These are phyloP conservation scores for Russula sp. DNA, from an alignment of 768 basidiomycete genomes.

Conservation along the genomic window DNA sequence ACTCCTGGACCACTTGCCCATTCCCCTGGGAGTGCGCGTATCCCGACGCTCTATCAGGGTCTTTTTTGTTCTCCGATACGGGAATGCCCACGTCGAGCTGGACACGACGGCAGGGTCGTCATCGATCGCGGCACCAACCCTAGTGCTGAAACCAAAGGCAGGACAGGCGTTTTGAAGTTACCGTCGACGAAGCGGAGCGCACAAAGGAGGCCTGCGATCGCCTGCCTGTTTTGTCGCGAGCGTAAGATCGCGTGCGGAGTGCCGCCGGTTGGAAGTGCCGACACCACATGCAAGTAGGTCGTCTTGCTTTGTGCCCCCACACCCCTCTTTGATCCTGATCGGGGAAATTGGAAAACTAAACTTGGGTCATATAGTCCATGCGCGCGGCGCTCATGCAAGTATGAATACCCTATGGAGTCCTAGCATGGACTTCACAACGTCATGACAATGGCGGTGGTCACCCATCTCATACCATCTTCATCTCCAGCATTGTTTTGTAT, in stretches of 20 bases:
- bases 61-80: slow-evolving; percentile 12
- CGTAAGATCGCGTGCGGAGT: slow-evolving; percentile 36
- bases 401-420: slow-evolving; percentile 21
- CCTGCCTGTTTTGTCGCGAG: slow-evolving; percentile 37
- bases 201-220: slow-evolving; percentile 25
- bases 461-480: no score
- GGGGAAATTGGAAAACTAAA: slow-evolving; percentile 1
- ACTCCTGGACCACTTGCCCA: background rate
- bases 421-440: slow-evolving; percentile 22
- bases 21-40: background rate
- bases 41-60: slow-evolving; percentile 4
- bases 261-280: slow-evolving; percentile 17
- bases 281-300: slow-evolving; percentile 23
- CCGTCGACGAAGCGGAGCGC: slow-evolving; percentile 14
- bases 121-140: background rate
- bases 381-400: slow-evolving; percentile 20
- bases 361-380: slow-evolving; percentile 16
- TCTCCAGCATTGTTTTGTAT: no score
- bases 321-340: background rate
- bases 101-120: background rate
- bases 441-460: slow-evolving; percentile 10
- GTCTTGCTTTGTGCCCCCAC: no score
- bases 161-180: slow-evolving; percentile 18
- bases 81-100: slow-evolving; percentile 12
- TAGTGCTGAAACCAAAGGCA: slow-evolving; percentile 10